Evolutionary conservation across 2,329 filamentous ascomycete genomes (phyloP), one percentile per base, ranked within the genome.

Genomic region (Penicillium psychrosexuale): DNA sequence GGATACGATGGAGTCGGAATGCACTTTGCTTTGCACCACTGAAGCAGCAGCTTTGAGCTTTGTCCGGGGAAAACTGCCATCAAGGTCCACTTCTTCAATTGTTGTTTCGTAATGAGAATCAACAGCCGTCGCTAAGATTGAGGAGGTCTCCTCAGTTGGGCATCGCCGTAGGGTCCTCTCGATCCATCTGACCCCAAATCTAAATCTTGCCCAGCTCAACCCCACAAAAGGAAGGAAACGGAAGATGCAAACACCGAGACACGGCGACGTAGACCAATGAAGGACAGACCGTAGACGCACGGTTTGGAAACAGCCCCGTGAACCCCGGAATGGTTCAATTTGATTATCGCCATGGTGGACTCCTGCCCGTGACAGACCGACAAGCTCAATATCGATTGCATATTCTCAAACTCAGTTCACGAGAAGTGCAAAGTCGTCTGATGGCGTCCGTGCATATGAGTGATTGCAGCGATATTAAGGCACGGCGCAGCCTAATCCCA

Each of bases 391-490:
- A 13, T 40, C 3, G 3, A n/a, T 30, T 28, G 36, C 27, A 24
- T 28, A 15, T 43, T 40, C 27, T 24, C 6, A 7, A 34, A 27
- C 8, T 42, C 43, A 46, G 11, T 15, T 17, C 15, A 30, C 36
- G 22, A 27, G 1, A 8, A 13, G 9, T 34, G n/a, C 6, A 15
- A 9, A 6, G 6, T 19, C n/a, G 2, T 47, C n/a, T 37, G 9
- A 12, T n/a, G 1, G 9, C 12, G 30, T 7, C 22, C 24, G 19
- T 31, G 43, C 8, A 46, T 15, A 24, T 22, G 38, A 27, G 42
- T 6, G 11, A 17, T 39, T 6, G 28, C 8, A 11, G 24, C 27
- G 49, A 58, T 60, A 56, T 48, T 60, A 57, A 61, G 55, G 55
- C 33, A 61, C 53, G 28, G 22, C 12, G 46, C 43, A 46, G 22